Base-by-base conservation (phyloP, 768 basidiomycete species). In the Suillus subluteus region DNA sequence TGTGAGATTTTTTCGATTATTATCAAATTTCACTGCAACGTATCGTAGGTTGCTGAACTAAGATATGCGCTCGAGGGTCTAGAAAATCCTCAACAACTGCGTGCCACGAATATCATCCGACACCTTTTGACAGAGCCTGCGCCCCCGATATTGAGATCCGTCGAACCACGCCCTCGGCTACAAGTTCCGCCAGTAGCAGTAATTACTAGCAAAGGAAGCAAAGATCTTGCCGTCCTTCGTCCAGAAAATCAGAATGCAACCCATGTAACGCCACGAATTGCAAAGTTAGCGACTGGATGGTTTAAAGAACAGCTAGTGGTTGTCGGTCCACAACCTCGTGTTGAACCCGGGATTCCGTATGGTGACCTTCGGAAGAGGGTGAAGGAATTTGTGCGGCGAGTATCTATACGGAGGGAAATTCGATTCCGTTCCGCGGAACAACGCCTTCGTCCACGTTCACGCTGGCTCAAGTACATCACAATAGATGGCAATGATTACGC, bases 221-320 rank as follows among this genome's bases (percentile, higher is more conserved):
- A 81, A 6, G 91, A 93, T 70, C 69, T 85, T 5, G 83, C 81
- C 2, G 86, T 90, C 2, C 79, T 92, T 21, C 85, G 81, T 30
- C 74, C 81, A 0, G 86, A 87, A 68, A 82, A 84, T 38, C 86
- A 87, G 69, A 83, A 75, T 21, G 76, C 79, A 6, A 91, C 90
- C 0, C 84, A 85, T 58, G 89, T 93, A 9, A 92, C 91, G 0
- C 86, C 87, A 0, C 79, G 81, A 23, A 87, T 93, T 54, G 82
- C 81, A 6, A 70, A 76, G 11, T 74, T 92, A 9, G 86, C 89
- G 0, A 40, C 72, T 9, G 82, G 83, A 0, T 80, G 84, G 0
- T 87, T 91, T 62, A 80, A 79, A 30, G 91, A 91, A 67, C 75
- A 77, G 2, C 74, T 92, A 5, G 66, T 76, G 8, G 84, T 91